Evolutionary conservation across 2,329 filamentous ascomycete genomes (phyloP), one percentile per base, ranked within the genome.

Genomic region (Trematosphaeria pertusa): DNA sequence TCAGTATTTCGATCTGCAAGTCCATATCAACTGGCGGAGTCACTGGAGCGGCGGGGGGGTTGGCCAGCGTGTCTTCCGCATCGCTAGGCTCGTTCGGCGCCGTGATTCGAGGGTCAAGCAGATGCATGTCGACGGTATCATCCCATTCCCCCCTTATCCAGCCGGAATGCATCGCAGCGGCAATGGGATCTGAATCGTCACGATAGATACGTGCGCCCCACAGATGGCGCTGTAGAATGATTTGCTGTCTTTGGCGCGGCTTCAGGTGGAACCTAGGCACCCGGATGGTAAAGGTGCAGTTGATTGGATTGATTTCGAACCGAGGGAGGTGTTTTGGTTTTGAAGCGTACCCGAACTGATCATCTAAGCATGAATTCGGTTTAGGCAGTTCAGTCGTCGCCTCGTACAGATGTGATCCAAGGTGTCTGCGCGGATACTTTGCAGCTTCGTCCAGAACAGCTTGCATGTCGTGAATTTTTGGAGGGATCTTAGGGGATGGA

Each of bases 141-240:
- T 85, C 79, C 88, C 92, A 96, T 61, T 92, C 90, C 24, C 93
- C 93, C 32, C 87, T 86, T 58, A 99, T 88, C 86, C 91, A 97
- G 3, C 94, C 94, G 1, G 87, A 86, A 69, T 99, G 94, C 35
- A 99, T 93, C 49, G 92, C 93, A 2, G 93, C 92, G 0, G 91
- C 93, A 18, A 99, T 82, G 0, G 94, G 85, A 65, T 99, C 94
- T 0, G 91, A 96, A 71, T 99, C 94, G 60, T 99, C 94, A 0
- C 91, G 96, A 67, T 97, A 97, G 5, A 99, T 82, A 28, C 95
- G 92, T 0, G 91, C 94, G 1, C 94, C 94, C 92, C 93, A 99
- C 0, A 99, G 71, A 6, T 89, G 89, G 15, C 88, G 83, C 24
- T 90, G 83, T 6, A 84, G 76, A 9, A 91, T 95, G 40, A 97